Base-by-base conservation (phyloP, 1,284 basidiomycete genomes). In the Moesziomyces parantarcticus region DNA sequence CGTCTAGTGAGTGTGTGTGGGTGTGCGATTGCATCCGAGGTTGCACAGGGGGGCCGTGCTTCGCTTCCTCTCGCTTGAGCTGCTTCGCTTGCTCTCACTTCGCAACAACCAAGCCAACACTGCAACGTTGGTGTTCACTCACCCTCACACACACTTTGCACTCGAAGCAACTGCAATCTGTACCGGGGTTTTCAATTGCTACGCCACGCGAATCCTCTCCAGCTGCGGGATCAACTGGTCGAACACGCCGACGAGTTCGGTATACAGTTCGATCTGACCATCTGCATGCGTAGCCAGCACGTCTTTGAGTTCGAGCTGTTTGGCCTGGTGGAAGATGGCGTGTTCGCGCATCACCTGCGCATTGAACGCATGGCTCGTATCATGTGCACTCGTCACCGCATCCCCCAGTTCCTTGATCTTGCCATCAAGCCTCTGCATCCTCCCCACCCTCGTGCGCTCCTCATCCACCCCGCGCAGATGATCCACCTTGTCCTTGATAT, bases 341-440 rank as follows among this genome's bases (percentile, higher is more conserved):
- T 97, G 93, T 85, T 99, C 96, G 54, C 91, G 88, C 32, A 97
- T 86, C 13, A 95, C 95, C 85, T 97, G 93, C 61, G 94, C 91
- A 72, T 92, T 96, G 85, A 99, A 98, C 2, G 93, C 93, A 75
- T 93, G 93, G 0, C 92, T 94, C 0, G 95, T 97, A 82, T 97
- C 94, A 79, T 97, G 94, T 0, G 96, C 93, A 4, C 91, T 91
- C 0, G 92, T 92, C 8, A 99, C 96, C 9, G 95, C 97, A 46
- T 97, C 95, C 89, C 97, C 91, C 4, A 99, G 88, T 93, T 98
- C 96, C 83, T 92, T 94, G 78, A 99, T 99, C 87, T 92, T 94
- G 22, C 87, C 85, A 82, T 99, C 96, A 54, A 99, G 85, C 85
- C 96, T 93, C 69, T 90, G 88, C 91, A 97, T 94, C 84, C 91